A percentile compares a stretch with the other conserved stretches of the same genome.
These are phyloP conservation scores for Teratosphaeria gauchensis DNA, from an alignment of 2,329 filamentous ascomycete species.

Conservation along the genomic window DNA sequence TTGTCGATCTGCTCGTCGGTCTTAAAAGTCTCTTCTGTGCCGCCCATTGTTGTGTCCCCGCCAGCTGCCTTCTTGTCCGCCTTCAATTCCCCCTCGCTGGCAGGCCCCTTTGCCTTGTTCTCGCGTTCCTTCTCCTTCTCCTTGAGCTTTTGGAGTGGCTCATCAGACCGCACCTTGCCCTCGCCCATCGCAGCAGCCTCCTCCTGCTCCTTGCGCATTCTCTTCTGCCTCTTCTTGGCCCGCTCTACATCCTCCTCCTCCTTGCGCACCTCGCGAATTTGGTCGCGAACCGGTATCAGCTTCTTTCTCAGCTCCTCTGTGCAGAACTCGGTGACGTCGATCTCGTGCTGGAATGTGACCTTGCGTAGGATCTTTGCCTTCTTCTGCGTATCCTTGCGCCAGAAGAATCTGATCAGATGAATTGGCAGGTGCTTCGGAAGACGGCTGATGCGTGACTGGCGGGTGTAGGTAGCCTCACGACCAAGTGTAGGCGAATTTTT, in stretches of 20 bases:
- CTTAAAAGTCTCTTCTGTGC: conserved; percentile 72
- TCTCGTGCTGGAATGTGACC: conserved; percentile 87
- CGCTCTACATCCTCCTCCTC: conserved; percentile 91
- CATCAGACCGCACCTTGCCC: conserved; percentile 29
- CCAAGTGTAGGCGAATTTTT: conserved; percentile 73
- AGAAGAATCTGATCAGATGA: conserved; percentile 97
- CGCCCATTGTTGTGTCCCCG: conserved; percentile 60
- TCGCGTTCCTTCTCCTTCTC: conserved; percentile 54
- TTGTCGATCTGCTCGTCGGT: conserved; percentile 88
- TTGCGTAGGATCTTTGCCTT: conserved; percentile 99
- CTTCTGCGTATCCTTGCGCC: conserved; percentile 90
- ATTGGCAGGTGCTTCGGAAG: conserved; percentile 92
- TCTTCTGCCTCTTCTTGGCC: conserved; percentile 83
- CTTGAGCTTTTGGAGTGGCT: conserved; percentile 82
- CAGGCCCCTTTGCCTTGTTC: conserved; percentile 22
- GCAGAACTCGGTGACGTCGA: conserved; percentile 92
- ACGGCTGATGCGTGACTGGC: conserved; percentile 79
- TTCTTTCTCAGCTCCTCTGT: conserved; percentile 77
- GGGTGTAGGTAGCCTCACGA: conserved; percentile 76
- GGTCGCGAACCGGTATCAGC: conserved; percentile 86
- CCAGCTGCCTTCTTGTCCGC: conserved; percentile 42
- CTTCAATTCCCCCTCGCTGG: conserved; percentile 38
- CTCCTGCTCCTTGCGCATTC: conserved; percentile 47
- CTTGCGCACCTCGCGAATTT: conserved; percentile 88
- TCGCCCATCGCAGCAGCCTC: conserved; percentile 31